Evolutionary conservation across 345 rosid species (phyloP), one percentile per base, ranked within the genome.

Genomic region (Brassica carinata): DNA sequence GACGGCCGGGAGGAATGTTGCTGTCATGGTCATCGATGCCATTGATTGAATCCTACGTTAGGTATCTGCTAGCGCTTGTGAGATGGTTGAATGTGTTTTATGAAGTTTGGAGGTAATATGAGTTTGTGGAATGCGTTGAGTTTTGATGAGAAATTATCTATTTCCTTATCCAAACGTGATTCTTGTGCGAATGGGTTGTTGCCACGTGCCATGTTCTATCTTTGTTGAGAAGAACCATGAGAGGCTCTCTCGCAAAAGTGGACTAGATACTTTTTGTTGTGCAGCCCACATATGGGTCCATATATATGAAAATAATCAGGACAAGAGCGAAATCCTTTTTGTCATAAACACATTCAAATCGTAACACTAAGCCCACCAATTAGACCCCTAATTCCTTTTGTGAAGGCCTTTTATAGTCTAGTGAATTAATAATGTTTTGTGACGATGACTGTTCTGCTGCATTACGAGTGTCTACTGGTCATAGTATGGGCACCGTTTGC

Each of bases 1-100:
- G 6, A 77, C 27, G 75, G 77, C 59, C 5, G 84, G 85, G 76
- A 88, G 77, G 73, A 79, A 81, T 8, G 88, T 79, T 68, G 90
- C 80, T 6, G 87, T 69, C 89, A 88, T 83, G 67, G 88, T 83
- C 85, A 80, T 76, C 2, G 92, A 86, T 64, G 89, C 88, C 91
- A 81, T 85, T 77, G 78, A 53, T 51, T 51, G 57, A 51, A n/a
- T n/a, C n/a, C n/a, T n/a, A n/a, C n/a, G n/a, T 15, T 59, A 26
- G 65, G 27, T 76, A n/a, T n/a, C 8, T 7, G 73, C n/a, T 5
- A 64, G 18, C 3, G 71, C 30, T 67, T 31, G 75, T 38, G 67
- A 19, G 48, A 1, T 67, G 65, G 55, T 48, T 14, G 2, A 48
- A 48, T 13, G 55, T 14, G 57, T 51, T 51, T 51, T 51, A 51